A percentile compares a stretch with the other conserved stretches of the same genome.
These are phyloP conservation scores for Agastache rugosa DNA, from an alignment of 257 asterid genomes.

Conservation along the genomic window DNA sequence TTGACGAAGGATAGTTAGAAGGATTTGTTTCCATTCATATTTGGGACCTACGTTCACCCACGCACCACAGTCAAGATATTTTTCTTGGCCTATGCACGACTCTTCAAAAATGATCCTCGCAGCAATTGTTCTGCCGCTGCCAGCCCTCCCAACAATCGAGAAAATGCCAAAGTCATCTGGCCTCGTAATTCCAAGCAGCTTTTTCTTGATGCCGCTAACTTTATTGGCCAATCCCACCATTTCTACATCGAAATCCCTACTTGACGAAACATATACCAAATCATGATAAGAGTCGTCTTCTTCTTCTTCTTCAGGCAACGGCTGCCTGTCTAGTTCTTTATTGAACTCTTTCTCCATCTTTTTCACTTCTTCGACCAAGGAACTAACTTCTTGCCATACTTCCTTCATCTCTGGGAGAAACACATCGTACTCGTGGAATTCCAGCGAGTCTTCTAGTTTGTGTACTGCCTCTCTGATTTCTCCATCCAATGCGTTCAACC, in stretches of 20 bases:
- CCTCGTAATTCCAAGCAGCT: neutral
- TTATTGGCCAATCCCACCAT: neutral
- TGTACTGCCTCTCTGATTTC: slow-evolving; percentile 4
- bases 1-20: slow-evolving; percentile 12
- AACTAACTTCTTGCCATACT: neutral
- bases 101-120: slow-evolving; percentile 1
- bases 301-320: neutral
- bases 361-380: neutral
- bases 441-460: neutral
- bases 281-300: neutral
- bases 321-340: neutral
- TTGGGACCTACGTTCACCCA: slow-evolving; percentile 23
- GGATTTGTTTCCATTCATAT: slow-evolving; percentile 3
- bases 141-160: slow-evolving; percentile 15
- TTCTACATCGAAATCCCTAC: slow-evolving; percentile 13
- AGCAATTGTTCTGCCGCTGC: slow-evolving; percentile 21
- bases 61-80: slow-evolving; percentile 21
- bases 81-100: neutral
- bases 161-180: slow-evolving; percentile 22
- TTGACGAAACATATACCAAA: neutral
- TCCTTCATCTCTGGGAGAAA: neutral
- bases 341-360: neutral
- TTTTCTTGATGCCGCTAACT: neutral
- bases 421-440: neutral
- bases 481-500: slow-evolving; percentile 19